These are phyloP conservation scores for Fusarium mangiferae DNA, from an alignment of 2,329 filamentous ascomycete species.

Conservation along the genomic window DNA sequence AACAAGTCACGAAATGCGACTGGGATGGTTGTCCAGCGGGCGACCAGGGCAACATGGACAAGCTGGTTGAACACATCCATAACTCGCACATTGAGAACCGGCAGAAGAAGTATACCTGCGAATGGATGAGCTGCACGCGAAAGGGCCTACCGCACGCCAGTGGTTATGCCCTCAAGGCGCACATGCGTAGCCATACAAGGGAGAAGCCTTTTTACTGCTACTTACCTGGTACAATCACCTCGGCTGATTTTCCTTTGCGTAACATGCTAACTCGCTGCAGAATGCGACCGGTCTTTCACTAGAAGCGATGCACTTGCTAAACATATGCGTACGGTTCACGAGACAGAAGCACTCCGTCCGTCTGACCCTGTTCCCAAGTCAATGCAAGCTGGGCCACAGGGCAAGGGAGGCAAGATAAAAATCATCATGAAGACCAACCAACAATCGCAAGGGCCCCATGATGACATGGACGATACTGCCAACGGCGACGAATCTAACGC, in stretches of 20 bases:
- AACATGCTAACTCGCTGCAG: slow-evolving; percentile 57
- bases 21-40: slow-evolving; percentile 81
- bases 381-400: slow-evolving; percentile 60
- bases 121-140: slow-evolving; percentile 89
- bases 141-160: slow-evolving; percentile 94
- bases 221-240: slow-evolving; percentile 76
- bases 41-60: slow-evolving; percentile 83
- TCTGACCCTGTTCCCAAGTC: slow-evolving; percentile 79
- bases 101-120: slow-evolving; percentile 97
- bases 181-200: slow-evolving; percentile 97
- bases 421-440: slow-evolving; percentile 72
- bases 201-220: slow-evolving; percentile 99
- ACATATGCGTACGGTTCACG: slow-evolving; percentile 98
- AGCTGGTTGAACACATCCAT: slow-evolving; percentile 84
- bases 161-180: slow-evolving; percentile 93
- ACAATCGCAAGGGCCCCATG: slow-evolving; percentile 65
- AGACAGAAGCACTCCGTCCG: slow-evolving; percentile 91
- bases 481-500: slow-evolving; percentile 65
- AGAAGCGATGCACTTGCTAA: slow-evolving; percentile 95
- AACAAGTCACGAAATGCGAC: slow-evolving; percentile 80
- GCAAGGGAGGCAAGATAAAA: slow-evolving; percentile 66
- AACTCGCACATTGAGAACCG: slow-evolving; percentile 92
- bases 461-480: slow-evolving; percentile 65
- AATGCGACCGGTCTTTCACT: slow-evolving; percentile 97
- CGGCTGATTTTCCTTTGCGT: background rate